Evolutionary conservation across 768 basidiomycete species (phyloP).

Genomic region (Jaapia argillacea): DNA sequence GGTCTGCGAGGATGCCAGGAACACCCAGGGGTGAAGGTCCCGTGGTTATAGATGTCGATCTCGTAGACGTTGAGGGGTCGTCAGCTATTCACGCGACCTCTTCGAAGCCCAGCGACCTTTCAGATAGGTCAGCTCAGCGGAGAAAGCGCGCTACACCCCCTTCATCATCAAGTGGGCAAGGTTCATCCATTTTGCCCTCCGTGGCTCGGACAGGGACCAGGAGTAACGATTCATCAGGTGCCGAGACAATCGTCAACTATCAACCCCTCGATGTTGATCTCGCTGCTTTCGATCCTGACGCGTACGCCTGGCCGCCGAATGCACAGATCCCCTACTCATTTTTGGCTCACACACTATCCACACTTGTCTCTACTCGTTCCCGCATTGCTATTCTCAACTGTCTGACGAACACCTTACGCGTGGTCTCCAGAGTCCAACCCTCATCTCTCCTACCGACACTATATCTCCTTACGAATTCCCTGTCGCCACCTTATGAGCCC

Average conservation of each 20-base stretch:
- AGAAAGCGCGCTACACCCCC: background rate
- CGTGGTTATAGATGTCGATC: conserved; percentile 24
- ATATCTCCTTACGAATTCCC: conserved; percentile 75
- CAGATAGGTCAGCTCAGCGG: no score
- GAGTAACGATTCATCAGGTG: background rate
- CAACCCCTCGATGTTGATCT: background rate
- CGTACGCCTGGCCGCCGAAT: background rate
- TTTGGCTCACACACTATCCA: conserved; percentile 51
- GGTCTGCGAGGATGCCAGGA: background rate
- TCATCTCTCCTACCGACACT: conserved; percentile 63
- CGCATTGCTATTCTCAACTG: conserved; percentile 59
- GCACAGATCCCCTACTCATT: conserved; percentile 56
- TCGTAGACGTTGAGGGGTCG: conserved; percentile 2
- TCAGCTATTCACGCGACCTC: background rate
- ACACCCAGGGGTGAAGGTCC: background rate
- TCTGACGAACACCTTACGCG: conserved; percentile 66
- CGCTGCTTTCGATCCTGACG: background rate
- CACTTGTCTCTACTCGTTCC: conserved; percentile 58
- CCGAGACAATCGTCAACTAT: background rate
- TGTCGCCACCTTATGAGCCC: conserved; percentile 64
- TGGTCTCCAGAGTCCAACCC: conserved; percentile 56
- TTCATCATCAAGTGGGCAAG: background rate
- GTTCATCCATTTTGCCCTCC: background rate
- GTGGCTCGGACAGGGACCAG: background rate
- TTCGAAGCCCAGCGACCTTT: background rate